Evolutionary conservation across 2,329 filamentous ascomycete genomes (phyloP).

Genomic region (Fusarium chuoi): DNA sequence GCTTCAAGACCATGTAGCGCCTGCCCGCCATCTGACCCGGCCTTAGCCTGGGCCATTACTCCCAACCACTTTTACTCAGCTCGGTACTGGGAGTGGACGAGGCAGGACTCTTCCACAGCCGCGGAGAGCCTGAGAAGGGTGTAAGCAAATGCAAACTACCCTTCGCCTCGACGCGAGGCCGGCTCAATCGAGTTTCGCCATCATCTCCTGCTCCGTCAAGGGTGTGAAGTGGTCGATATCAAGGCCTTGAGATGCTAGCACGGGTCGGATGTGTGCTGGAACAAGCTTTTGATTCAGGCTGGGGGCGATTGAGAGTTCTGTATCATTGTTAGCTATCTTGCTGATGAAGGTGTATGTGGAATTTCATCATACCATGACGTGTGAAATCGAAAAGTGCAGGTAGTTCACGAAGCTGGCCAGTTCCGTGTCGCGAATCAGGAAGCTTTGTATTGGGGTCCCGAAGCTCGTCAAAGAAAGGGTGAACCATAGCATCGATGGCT

Average conservation of each 20-base stretch:
- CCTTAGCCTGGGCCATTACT: slow-evolving; percentile 44
- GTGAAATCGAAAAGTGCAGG: slow-evolving; percentile 93
- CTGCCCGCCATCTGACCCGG: slow-evolving; percentile 44
- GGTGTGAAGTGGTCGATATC: slow-evolving; percentile 96
- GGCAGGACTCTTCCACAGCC: slow-evolving; percentile 46
- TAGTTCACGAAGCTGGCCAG: slow-evolving; percentile 81
- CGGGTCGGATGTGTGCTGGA: slow-evolving; percentile 80
- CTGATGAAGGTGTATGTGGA: neutral
- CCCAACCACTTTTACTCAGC: slow-evolving; percentile 44
- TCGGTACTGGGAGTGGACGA: slow-evolving; percentile 46
- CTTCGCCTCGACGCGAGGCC: slow-evolving; percentile 40
- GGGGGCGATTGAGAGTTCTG: slow-evolving; percentile 96
- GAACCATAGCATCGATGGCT: slow-evolving; percentile 95
- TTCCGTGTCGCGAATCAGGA: slow-evolving; percentile 92
- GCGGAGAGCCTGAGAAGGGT: slow-evolving; percentile 44
- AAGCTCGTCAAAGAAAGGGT: slow-evolving; percentile 98
- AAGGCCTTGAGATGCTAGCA: slow-evolving; percentile 79
- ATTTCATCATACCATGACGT: slow-evolving; percentile 78
- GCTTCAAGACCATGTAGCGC: slow-evolving; percentile 46
- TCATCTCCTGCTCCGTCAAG: slow-evolving; percentile 94
- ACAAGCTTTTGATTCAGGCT: slow-evolving; percentile 89
- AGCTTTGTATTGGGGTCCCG: slow-evolving; percentile 90
- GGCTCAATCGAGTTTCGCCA: slow-evolving; percentile 92
- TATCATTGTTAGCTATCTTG: slow-evolving; percentile 23
- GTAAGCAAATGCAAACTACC: slow-evolving; percentile 49